Base-by-base conservation (phyloP, 495 filamentous ascomycete genomes). In the Parathielavia appendiculata region DNA sequence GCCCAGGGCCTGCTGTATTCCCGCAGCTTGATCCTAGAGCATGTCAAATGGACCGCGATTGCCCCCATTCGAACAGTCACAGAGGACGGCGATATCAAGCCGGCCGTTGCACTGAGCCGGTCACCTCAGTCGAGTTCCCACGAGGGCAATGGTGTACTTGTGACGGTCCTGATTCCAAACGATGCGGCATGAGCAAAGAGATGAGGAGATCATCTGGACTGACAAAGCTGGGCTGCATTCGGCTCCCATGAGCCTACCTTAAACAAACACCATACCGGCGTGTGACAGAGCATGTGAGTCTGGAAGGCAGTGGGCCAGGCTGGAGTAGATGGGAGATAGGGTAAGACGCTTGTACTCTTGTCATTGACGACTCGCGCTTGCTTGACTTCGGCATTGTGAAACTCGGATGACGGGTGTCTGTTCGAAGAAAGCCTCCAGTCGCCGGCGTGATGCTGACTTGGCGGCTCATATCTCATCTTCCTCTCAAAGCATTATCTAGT, bases 171-270 rank as follows among this genome's bases (percentile, higher is more conserved):
- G 16, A 54, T 64, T 3, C 66, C 66, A 8, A 56, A 60, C 19
- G 59, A 69, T 13, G 58, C 66, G 0, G 41, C 20, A 12, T 66
- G 66, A 64, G 59, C 64, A 0, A 64, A 69, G 6, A n/a, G n/a
- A n/a, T n/a, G 61, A 64, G 22, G 59, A 64, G 43, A 64, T 69
- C n/a, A 32, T 59, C 5, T 66, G 64, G 66, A 66, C 60, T 2
- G 66, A 63, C 43, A n/a, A 38, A 14, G 54, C 56, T 0, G 61
- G 60, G 0, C 23, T 69, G n/a, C n/a, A n/a, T n/a, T n/a, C n/a
- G n/a, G n/a, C n/a, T n/a, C n/a, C n/a, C n/a, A n/a, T n/a, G n/a
- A 38, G 41, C 47, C 0, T 63, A 69, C 49, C 57, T 69, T 44
- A 45, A 62, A 16, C 46, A 58, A 35, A 55, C 51, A 50, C 46